Conservation (phyloP, 208 protist genomes). For the Acanthamoeba castellanii region DNA sequence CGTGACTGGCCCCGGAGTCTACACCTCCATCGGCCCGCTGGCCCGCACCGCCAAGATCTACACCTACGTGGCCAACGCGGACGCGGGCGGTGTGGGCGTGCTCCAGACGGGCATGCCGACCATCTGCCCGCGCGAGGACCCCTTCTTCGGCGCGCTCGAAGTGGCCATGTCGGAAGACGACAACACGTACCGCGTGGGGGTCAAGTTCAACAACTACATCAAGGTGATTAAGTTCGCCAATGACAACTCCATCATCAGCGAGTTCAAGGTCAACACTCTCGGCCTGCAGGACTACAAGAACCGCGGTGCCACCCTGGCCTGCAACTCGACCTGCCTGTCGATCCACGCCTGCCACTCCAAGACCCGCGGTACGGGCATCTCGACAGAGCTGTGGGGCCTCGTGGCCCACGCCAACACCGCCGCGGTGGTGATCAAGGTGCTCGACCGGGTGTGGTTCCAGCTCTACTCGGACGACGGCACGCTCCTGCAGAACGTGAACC, state of each 20-base stretch:
- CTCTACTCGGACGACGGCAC: constrained; percentile 8
- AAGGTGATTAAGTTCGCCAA: constrained; percentile 16
- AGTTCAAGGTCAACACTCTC: constrained; percentile 42
- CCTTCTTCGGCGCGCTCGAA: constrained; percentile 1
- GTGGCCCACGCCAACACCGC: neutral
- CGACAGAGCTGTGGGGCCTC: neutral
- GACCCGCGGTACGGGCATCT: neutral
- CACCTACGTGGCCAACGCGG: neutral
- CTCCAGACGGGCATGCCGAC: constrained; percentile 30
- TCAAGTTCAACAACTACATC: constrained; percentile 20
- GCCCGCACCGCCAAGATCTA: constrained; percentile 24
- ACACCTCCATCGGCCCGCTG: neutral
- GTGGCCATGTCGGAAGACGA: neutral
- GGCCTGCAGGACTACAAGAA: neutral
- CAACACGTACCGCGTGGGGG: neutral
- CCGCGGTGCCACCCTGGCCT: neutral
- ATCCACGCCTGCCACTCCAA: neutral
- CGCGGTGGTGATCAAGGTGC: neutral
- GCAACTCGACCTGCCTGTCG: neutral
- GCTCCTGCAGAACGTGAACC: neutral
- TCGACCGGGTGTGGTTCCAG: constrained; percentile 32
- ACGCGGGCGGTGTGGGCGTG: neutral
- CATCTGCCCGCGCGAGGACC: neutral
- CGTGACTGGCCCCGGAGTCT: neutral
- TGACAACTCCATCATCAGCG: neutral